Percentiles rank a stretch among this genome's conserved stretches.
These are phyloP conservation scores for Rhizophlyctis rosea DNA, from an alignment of 192 early-diverging fungal genomes.

Conservation along the genomic window DNA sequence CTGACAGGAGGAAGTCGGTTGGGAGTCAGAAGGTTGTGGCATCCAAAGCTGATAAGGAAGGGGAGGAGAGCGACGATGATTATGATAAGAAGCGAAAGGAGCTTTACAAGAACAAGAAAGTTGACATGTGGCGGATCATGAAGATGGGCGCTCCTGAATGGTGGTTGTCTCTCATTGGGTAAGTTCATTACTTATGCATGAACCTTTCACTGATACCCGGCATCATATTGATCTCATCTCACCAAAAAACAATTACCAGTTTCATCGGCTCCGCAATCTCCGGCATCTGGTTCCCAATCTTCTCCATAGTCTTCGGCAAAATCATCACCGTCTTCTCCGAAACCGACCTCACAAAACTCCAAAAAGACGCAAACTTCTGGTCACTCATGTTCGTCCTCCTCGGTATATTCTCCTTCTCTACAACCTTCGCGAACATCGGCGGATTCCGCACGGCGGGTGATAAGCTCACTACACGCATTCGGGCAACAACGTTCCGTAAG, in stretches of 20 bases:
- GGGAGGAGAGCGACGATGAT: too few species aligned
- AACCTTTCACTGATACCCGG: too few species aligned
- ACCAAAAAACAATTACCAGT: too few species aligned
- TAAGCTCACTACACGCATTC: slow-evolving; percentile 28
- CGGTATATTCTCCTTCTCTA: slow-evolving; percentile 55
- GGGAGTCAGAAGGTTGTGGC: too few species aligned
- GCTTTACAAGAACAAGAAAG: too few species aligned
- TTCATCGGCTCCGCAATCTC: background rate
- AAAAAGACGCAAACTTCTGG: slow-evolving; percentile 51
- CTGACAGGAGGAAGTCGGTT: too few species aligned
- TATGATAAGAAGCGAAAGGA: too few species aligned
- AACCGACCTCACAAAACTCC: slow-evolving; percentile 37
- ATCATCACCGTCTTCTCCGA: slow-evolving; percentile 30
- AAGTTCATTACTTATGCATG: too few species aligned
- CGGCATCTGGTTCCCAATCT: slow-evolving; percentile 58
- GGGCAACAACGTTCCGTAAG: slow-evolving; percentile 33
- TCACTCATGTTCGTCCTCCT: slow-evolving; percentile 62
- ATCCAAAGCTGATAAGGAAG: too few species aligned
- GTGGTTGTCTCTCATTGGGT: slow-evolving; percentile 32
- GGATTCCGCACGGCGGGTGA: slow-evolving; percentile 41
- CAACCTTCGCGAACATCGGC: slow-evolving; percentile 45
- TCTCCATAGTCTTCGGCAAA: slow-evolving; percentile 48
- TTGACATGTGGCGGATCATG: slow-evolving; percentile 26
- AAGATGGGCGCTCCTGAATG: slow-evolving; percentile 44
- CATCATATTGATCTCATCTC: too few species aligned